These are phyloP conservation scores for Teratosphaeria gauchensis DNA, from an alignment of 2,329 filamentous ascomycete genomes.

Conservation along the genomic window DNA sequence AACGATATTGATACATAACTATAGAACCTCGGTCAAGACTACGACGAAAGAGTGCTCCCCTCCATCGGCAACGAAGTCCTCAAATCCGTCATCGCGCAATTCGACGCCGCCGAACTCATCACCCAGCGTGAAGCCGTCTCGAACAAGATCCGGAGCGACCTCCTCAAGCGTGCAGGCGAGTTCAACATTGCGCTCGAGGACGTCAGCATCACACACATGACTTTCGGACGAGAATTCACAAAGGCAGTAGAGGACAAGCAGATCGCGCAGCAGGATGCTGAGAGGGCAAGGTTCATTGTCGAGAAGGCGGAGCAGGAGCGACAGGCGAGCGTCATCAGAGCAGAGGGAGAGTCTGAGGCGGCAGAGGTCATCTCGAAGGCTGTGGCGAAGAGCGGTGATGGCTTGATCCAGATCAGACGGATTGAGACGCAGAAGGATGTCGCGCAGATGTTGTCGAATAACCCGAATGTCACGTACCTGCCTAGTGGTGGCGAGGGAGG, in stretches of 20 bases:
- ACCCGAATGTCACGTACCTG: conserved; percentile 93
- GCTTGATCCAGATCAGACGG: conserved; percentile 88
- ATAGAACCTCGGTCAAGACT: conserved; percentile 92
- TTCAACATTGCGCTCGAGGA: conserved; percentile 99
- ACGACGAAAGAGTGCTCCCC: conserved; percentile 61
- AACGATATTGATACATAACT: background rate
- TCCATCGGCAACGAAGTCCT: conserved; percentile 48
- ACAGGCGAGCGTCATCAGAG: conserved; percentile 95
- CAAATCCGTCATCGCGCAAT: conserved; percentile 45
- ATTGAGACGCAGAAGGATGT: conserved; percentile 97
- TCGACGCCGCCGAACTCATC: conserved; percentile 59
- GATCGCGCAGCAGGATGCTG: conserved; percentile 97
- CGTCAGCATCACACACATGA: conserved; percentile 99
- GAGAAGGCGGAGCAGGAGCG: conserved; percentile 98
- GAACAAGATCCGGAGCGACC: conserved; percentile 83
- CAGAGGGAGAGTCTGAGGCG: conserved; percentile 94
- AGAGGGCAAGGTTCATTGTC: conserved; percentile 94
- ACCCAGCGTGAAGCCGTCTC: conserved; percentile 96
- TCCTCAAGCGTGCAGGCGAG: conserved; percentile 84
- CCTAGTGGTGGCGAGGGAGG: conserved; percentile 55
- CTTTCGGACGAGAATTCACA: conserved; percentile 97
- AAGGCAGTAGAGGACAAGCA: conserved; percentile 99
- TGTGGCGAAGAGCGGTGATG: conserved; percentile 86
- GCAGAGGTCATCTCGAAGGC: conserved; percentile 92
- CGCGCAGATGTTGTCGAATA: conserved; percentile 74